Evolutionary conservation across 345 rosid species (phyloP), one percentile per base, ranked within the genome.

Genomic region (Lepidium didymum): DNA sequence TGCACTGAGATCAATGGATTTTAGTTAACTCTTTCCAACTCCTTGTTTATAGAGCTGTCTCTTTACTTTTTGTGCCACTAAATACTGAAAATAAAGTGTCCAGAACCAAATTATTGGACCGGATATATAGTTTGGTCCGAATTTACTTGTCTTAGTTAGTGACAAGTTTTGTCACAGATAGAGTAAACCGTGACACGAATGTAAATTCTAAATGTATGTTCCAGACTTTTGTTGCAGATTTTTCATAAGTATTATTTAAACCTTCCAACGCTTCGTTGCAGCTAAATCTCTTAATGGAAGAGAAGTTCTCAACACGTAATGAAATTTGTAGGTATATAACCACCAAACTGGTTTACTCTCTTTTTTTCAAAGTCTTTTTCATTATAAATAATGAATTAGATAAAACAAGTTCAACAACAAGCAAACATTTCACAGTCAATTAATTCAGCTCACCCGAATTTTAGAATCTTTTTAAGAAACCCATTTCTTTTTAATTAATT

Each of bases 351-450:
- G 41, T 43, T 43, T 53, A 37, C 40, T 33, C 41, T 69, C 8
- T 3, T 58, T 27, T 16, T 8, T 4, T 2, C n/a, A n/a, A 36
- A 2, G 12, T 7, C 15, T 37, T 15, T 13, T 12, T 40, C 6
- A n/a, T 4, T 14, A 16, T 1, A 8, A 54, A 31, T 13, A 53
- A 44, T 54, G 42, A 59, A 67, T 67, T 74, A 74, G 77, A 46
- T 74, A 62, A 75, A 75, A 68, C 58, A 62, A 55, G 74, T 67
- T 75, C 69, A 75, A 69, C 74, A 74, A 68, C 46, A 74, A 67
- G 63, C 53, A 14, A 68, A 60, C 53, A 19, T 74, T 61, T 67
- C 35, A 35, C 51, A 14, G 74, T 74, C 78, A 75, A 75, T 0
- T 2, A 29, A 59, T 75, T 75, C 74, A 19, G 78, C 78, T 75